Evolutionary conservation across 176 grass and related monocot species (phyloP).

Genomic region (Rhynchospora pubera): DNA sequence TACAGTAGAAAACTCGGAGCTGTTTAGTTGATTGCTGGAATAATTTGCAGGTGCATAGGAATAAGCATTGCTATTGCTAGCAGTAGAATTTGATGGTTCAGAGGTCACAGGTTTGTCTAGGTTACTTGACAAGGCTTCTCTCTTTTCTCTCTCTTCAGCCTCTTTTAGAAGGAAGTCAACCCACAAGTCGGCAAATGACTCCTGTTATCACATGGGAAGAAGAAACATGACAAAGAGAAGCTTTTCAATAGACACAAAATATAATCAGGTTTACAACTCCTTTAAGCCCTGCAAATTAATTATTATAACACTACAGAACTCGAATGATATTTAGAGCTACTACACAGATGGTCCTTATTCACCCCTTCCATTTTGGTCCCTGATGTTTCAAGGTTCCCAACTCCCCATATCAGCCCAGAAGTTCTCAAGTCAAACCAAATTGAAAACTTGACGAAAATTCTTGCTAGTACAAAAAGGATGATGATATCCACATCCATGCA

Average conservation of each 20-base stretch:
- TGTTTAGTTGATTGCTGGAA: constrained; percentile 3
- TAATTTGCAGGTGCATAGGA: not conserved
- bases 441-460: not conserved
- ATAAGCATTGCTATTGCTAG: not conserved
- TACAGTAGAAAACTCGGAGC: constrained; percentile 1
- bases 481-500: not conserved
- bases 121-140: constrained; percentile 31
- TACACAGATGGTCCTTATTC: not conserved
- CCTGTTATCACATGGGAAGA: constrained; percentile 9
- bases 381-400: not conserved
- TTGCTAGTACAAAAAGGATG: not conserved
- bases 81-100: constrained; percentile 1
- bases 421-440: not conserved
- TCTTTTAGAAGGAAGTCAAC: constrained; percentile 98
- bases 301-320: not conserved
- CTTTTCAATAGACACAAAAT: not conserved
- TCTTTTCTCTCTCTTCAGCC: constrained; percentile 89
- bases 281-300: not conserved
- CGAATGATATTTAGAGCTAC: not conserved
- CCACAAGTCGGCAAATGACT: constrained; percentile 92
- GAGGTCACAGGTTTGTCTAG: not conserved
- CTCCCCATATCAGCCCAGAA: not conserved
- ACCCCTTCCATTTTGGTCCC: not conserved
- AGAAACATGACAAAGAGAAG: not conserved
- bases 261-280: not conserved